Evolutionary conservation across 768 basidiomycete species (phyloP).

Genomic region (Naganishia onofrii): DNA sequence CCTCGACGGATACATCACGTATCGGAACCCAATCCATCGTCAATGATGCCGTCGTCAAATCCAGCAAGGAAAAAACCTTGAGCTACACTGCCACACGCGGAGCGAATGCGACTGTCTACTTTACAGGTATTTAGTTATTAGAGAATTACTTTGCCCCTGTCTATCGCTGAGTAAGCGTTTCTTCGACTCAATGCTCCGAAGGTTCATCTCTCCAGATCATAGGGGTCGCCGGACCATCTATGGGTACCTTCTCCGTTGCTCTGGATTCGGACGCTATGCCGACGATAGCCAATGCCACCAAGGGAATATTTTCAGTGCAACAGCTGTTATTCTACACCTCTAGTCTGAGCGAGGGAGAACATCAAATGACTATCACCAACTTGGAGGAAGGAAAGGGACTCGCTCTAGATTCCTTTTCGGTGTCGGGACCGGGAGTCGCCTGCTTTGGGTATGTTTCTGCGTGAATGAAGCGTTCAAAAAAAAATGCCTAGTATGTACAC

Average conservation of each 20-base stretch:
- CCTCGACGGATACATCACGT: neutral
- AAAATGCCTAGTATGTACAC: neutral
- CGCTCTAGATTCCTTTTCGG: constrained; percentile 22
- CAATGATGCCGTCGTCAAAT: neutral
- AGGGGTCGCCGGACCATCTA: constrained; percentile 12
- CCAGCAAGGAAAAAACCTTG: constrained; percentile 14
- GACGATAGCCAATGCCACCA: constrained; percentile 1
- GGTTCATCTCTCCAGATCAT: constrained; percentile 10
- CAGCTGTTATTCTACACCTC: constrained; percentile 7
- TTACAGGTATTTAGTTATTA: constrained; percentile 14
- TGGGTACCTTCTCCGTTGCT: constrained; percentile 1
- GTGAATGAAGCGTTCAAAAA: neutral
- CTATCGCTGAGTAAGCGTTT: no score
- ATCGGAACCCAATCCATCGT: neutral
- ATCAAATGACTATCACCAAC: constrained; percentile 16
- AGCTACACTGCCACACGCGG: constrained; percentile 21
- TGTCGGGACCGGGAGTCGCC: constrained; percentile 14
- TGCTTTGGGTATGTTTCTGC: constrained; percentile 25
- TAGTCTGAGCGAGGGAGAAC: constrained; percentile 9
- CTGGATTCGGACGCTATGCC: neutral
- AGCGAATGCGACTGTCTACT: constrained; percentile 21
- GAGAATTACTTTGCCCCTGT: no score
- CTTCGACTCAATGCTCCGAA: neutral
- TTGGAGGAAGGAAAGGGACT: constrained; percentile 16
- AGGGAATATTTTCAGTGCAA: neutral